Conservation (phyloP, 2,329 filamentous ascomycete genomes). For the Colletotrichum tamarilloi region DNA sequence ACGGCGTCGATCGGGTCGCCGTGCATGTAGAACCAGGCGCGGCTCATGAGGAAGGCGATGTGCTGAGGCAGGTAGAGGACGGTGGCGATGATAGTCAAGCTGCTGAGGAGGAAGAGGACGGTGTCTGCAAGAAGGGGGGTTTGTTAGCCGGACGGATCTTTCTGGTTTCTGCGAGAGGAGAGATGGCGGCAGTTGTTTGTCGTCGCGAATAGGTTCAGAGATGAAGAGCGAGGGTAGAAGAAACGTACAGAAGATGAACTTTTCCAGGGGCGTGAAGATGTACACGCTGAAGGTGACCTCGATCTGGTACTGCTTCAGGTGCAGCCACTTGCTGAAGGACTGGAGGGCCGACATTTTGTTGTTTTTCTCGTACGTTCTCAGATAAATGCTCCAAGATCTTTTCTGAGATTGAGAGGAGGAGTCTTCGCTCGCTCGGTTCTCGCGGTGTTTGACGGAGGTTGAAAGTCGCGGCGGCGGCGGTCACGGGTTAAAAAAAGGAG, state of each 20-base stretch:
- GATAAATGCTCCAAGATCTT: neutral
- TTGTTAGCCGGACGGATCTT: neutral
- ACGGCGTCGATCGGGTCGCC: constrained; percentile 74
- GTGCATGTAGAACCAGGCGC: constrained; percentile 94
- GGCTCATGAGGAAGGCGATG: constrained; percentile 81
- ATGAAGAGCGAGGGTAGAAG: constrained; percentile 7
- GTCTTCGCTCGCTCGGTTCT: constrained; percentile 2
- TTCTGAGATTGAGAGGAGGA: no score
- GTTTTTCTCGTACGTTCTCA: neutral
- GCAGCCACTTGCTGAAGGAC: constrained; percentile 82
- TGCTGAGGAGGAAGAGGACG: constrained; percentile 88
- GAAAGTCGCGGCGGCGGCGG: neutral
- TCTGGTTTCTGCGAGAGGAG: neutral
- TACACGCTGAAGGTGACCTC: constrained; percentile 97
- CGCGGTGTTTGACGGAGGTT: neutral
- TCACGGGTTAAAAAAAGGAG: neutral
- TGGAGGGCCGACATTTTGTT: constrained; percentile 53
- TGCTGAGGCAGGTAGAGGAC: constrained; percentile 96
- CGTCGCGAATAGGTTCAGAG: neutral
- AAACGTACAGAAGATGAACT: constrained; percentile 92
- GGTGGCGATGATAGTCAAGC: constrained; percentile 86
- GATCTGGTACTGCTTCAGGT: constrained; percentile 97
- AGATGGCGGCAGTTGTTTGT: neutral
- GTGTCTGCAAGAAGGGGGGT: constrained; percentile 72
- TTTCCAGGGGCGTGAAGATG: constrained; percentile 96